Conservation (phyloP, 345 rosid genomes). For the Microcos paniculata region DNA sequence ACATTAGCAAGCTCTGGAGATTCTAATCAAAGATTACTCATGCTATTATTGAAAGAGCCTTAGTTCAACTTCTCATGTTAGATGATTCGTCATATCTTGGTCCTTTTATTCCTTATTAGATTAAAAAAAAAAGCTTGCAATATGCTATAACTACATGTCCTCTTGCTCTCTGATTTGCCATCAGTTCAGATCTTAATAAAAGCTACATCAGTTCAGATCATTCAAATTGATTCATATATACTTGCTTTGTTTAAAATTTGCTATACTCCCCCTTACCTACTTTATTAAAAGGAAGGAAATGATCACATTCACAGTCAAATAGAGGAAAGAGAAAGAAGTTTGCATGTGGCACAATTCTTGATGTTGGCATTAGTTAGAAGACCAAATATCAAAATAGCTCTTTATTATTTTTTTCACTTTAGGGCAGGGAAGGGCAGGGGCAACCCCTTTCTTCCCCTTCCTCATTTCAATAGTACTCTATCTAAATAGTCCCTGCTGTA, state of each 20-base stretch:
- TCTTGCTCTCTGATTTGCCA: background rate
- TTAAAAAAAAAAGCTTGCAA: background rate
- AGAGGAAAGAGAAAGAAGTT: background rate
- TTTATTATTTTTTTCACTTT: constrained; percentile 27
- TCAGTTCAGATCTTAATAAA: constrained; percentile 12
- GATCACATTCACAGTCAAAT: constrained; percentile 3
- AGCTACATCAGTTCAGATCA: too few relatives aligned
- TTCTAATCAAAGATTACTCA: background rate
- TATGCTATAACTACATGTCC: background rate
- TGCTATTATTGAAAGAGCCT: background rate
- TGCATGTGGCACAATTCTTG: constrained; percentile 10
- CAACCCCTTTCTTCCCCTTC: background rate
- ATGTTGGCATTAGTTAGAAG: background rate
- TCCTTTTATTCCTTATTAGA: too few relatives aligned
- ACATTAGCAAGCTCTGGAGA: background rate
- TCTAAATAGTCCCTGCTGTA: background rate
- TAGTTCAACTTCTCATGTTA: background rate
- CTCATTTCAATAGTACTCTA: background rate
- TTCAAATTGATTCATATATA: background rate
- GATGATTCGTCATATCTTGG: background rate
- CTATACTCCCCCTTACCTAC: constrained; percentile 5
- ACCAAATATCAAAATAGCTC: constrained; percentile 4
- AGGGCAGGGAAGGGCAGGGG: background rate
- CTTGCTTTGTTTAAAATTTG: background rate
- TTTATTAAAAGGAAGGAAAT: constrained; percentile 20